Evolutionary conservation across 306 rosid genomes (phyloP).

Genomic region (Dalbergia oliveri): DNA sequence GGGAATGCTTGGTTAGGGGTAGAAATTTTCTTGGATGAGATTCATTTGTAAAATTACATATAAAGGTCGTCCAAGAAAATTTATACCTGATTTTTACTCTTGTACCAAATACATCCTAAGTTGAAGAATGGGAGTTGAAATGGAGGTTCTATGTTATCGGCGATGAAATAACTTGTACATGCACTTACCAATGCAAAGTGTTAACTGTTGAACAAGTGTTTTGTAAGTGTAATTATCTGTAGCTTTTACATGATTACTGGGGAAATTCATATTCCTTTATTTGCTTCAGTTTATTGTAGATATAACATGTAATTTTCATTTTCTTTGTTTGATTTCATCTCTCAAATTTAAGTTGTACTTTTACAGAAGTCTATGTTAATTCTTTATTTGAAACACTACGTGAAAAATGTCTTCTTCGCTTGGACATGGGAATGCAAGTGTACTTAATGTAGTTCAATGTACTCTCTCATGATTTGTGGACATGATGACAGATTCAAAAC

Average conservation of each 20-base stretch:
- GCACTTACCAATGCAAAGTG: not conserved
- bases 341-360: not conserved
- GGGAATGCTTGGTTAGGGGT: no score
- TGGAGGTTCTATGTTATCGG: not conserved
- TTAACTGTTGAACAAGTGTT: not conserved
- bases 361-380: constrained; percentile 7
- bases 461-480: not conserved
- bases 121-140: constrained; percentile 11
- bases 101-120: not conserved
- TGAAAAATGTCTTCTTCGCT: not conserved
- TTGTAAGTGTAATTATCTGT: not conserved
- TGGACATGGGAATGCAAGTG: constrained; percentile 7
- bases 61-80: not conserved
- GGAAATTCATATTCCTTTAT: not conserved
- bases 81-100: not conserved
- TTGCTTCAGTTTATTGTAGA: not conserved
- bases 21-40: no score
- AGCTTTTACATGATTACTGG: not conserved
- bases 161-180: no score
- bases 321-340: constrained; percentile 18
- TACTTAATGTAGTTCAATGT: not conserved
- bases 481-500: not conserved
- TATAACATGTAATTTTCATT: not conserved
- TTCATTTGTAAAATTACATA: no score
- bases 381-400: not conserved